Conservation (phyloP, 768 basidiomycete species). For the Megacollybia marginata region DNA sequence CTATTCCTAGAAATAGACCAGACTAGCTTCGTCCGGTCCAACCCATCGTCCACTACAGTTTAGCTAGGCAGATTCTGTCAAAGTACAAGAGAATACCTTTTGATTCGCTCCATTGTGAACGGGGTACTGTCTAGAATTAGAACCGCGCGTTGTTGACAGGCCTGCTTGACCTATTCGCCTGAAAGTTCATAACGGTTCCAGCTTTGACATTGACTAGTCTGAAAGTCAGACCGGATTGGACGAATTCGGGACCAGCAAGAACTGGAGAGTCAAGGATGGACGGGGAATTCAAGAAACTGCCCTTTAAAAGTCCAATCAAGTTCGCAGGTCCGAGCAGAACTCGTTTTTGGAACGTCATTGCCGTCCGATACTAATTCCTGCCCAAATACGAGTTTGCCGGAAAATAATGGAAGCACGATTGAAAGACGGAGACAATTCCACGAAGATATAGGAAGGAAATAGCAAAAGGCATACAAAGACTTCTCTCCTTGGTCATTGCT, state of each 20-base stretch:
- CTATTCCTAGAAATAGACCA: constrained; percentile 32
- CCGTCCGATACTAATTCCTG: too few species aligned
- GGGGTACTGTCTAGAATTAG: constrained; percentile 25
- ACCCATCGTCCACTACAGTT: constrained; percentile 39
- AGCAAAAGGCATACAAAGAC: too few species aligned
- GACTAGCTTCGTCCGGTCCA: constrained; percentile 30
- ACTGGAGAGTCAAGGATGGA: too few species aligned
- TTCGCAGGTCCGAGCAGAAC: too few species aligned
- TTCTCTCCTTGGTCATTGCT: too few species aligned
- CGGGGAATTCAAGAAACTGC: too few species aligned
- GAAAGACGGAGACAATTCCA: too few species aligned
- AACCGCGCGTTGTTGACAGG: background rate
- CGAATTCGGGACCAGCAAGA: background rate
- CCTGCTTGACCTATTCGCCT: constrained; percentile 30
- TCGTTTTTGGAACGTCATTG: too few species aligned
- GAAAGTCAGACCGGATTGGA: constrained; percentile 22
- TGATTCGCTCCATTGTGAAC: constrained; percentile 40
- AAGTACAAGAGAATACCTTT: constrained; percentile 21
- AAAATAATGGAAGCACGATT: too few species aligned
- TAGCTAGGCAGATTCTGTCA: background rate
- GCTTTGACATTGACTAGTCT: constrained; percentile 27
- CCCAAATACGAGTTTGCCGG: too few species aligned
- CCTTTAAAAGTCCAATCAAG: too few species aligned
- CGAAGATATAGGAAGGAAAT: too few species aligned
- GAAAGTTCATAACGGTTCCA: constrained; percentile 26